Conservation (phyloP, 768 basidiomycete genomes). For the Kwoniella botswanensis region DNA sequence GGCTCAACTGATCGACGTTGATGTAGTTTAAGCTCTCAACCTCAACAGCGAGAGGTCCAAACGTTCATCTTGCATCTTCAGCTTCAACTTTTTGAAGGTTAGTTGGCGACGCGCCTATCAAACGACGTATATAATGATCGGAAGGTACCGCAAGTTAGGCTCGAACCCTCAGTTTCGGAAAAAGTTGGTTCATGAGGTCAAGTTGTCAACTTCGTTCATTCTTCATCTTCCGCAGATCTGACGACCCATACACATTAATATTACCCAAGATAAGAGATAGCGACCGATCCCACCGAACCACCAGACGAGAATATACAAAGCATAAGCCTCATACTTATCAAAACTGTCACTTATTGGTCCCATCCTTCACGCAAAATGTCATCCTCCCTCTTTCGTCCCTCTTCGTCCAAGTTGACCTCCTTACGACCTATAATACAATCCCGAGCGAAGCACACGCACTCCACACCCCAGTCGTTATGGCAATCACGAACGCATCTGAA, state of each 20-base stretch:
- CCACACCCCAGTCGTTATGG: slow-evolving; percentile 61
- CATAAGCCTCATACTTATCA: not conserved
- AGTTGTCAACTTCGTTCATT: too few relatives aligned
- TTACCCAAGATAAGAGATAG: too few relatives aligned
- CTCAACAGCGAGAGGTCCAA: too few relatives aligned
- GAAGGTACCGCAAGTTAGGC: not conserved
- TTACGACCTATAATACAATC: not conserved
- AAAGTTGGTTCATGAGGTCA: not conserved
- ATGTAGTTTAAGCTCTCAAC: too few relatives aligned
- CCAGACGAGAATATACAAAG: not conserved
- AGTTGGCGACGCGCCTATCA: not conserved
- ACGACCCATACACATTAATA: too few relatives aligned
- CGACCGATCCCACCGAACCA: too few relatives aligned
- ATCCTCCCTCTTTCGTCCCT: slow-evolving; percentile 13
- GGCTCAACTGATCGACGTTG: too few relatives aligned
- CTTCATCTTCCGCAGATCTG: too few relatives aligned
- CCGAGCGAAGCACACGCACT: slow-evolving; percentile 20
- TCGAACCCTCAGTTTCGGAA: not conserved
- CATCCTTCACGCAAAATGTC: slow-evolving; percentile 3
- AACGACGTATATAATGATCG: not conserved
- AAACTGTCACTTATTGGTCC: not conserved
- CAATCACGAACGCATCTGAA: slow-evolving; percentile 71
- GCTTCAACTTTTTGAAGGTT: not conserved
- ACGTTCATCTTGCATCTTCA: too few relatives aligned
- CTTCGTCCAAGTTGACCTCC: slow-evolving; percentile 10